phyloP scores from a whole-genome alignment of 2,329 filamentous ascomycete genomes.

The Alternaria solani region DNA sequence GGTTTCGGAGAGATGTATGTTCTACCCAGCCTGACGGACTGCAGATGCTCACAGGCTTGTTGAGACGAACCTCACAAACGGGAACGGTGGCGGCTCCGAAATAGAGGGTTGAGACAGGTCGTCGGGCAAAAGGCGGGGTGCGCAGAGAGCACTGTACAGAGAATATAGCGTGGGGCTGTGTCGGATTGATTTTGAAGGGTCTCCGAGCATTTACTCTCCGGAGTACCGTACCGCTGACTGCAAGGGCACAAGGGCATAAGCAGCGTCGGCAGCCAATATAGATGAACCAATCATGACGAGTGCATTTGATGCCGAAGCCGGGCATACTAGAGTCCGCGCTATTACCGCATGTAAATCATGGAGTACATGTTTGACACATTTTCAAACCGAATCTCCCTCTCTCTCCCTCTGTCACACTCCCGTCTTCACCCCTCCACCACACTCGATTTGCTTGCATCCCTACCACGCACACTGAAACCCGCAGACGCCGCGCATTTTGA shows the following conservation, averaged over 20 bases:
- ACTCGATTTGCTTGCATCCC: neutral
- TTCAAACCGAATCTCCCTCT: conserved; percentile 11
- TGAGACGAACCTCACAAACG: conserved; percentile 1
- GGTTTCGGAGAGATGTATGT: neutral
- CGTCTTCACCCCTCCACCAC: neutral
- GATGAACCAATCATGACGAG: conserved; percentile 33
- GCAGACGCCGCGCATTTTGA: conserved; percentile 24
- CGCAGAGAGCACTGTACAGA: neutral
- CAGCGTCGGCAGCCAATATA: conserved; percentile 8
- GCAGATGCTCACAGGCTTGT: neutral
- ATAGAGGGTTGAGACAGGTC: neutral
- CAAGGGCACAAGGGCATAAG: conserved; percentile 30
- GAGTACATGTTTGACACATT: conserved; percentile 22
- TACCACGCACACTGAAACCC: neutral
- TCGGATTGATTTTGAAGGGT: neutral
- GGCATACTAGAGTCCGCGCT: conserved; percentile 32
- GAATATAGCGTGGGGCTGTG: neutral
- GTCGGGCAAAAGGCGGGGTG: conserved; percentile 9
- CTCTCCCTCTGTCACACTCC: conserved; percentile 4
- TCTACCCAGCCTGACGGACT: neutral
- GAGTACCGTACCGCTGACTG: conserved; percentile 21
- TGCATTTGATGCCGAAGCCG: conserved; percentile 37
- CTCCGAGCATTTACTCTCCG: conserved; percentile 19
- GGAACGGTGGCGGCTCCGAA: conserved; percentile 1
- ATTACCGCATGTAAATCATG: conserved; percentile 18